Base-by-base conservation (phyloP, 2,329 filamentous ascomycete genomes). In the Neofusicoccum sp. region DNA sequence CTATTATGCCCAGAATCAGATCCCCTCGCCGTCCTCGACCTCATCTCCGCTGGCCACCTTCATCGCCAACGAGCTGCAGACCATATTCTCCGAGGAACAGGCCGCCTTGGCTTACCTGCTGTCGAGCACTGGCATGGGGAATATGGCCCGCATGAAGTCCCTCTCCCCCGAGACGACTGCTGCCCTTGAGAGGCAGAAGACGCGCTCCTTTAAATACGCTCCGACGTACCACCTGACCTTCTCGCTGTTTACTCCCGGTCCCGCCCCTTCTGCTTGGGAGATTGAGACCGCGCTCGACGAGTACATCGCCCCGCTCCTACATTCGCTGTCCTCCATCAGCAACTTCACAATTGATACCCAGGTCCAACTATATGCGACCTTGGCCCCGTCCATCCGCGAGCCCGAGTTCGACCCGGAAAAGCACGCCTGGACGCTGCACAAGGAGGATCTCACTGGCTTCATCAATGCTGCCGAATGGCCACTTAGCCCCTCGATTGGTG, bases 401-500 rank as follows among this genome's bases (percentile, higher is more conserved):
- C 86, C 86, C 0, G 78, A 82, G 48, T 85, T 80, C 62, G 80
- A 86, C 59, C 75, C 80, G 26, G 61, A 72, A 0, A 74, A 74
- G n/a, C 76, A 87, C 26, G 82, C 89, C 33, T 88, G 85, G 85
- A 83, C 79, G 0, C 78, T 99, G 36, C 87, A 85, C 68, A 93
- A 91, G 71, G 89, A 96, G 67, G 92, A 96, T 68, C 82, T 99
- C 1, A 91, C 91, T 38, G 93, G 90, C 1, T 99, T 99, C 70
- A 92, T 99, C 75, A 99, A 99, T 70, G 93, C 93, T 2, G 95
- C 95, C 2, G 95, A 99, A 77, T 99, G 95, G 95, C 95, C 95
- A 0, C 78, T 99, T 2, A 96, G 90, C 64, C 93, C 93, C 0
- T 96, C 91, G 61, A 98, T 99, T 66, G 95, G 93, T 43, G 87